These are phyloP conservation scores for Acacia concinna DNA, from an alignment of 331 rosid species.

Conservation along the genomic window DNA sequence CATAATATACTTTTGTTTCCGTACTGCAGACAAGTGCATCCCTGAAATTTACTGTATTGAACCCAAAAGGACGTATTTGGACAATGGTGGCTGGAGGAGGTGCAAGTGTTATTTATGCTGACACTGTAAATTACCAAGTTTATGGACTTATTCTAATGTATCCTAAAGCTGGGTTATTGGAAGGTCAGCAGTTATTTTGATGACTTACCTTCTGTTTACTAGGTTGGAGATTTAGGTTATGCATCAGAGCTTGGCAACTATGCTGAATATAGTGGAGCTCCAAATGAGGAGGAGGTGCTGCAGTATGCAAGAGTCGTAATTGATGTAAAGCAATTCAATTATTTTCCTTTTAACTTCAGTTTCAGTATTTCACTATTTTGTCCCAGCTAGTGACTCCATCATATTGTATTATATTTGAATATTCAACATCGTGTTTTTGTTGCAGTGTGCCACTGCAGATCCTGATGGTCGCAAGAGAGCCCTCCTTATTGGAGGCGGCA, in stretches of 20 bases:
- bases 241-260: constrained; percentile 91
- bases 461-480: constrained; percentile 90
- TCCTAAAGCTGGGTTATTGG: neutral
- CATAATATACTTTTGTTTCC: constrained; percentile 20
- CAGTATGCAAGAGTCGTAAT: constrained; percentile 86
- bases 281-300: constrained; percentile 90
- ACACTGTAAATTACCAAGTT: constrained; percentile 55
- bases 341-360: constrained; percentile 13
- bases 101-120: constrained; percentile 84
- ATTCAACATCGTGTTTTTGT: neutral
- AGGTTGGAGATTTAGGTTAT: constrained; percentile 95
- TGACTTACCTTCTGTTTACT: constrained; percentile 18
- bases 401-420: constrained; percentile 12
- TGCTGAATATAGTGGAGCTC: constrained; percentile 96
- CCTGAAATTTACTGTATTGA: constrained; percentile 75
- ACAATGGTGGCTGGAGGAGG: constrained; percentile 97
- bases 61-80: constrained; percentile 94
- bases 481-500: constrained; percentile 89
- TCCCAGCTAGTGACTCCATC: constrained; percentile 16
- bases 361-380: constrained; percentile 13
- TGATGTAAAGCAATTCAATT: constrained; percentile 53
- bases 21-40: constrained; percentile 82
- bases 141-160: constrained; percentile 4
- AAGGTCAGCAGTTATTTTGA: constrained; percentile 18
- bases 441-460: constrained; percentile 81